These are phyloP conservation scores for Xylaria sp. DNA, from an alignment of 2,329 filamentous ascomycete genomes.

Conservation along the genomic window DNA sequence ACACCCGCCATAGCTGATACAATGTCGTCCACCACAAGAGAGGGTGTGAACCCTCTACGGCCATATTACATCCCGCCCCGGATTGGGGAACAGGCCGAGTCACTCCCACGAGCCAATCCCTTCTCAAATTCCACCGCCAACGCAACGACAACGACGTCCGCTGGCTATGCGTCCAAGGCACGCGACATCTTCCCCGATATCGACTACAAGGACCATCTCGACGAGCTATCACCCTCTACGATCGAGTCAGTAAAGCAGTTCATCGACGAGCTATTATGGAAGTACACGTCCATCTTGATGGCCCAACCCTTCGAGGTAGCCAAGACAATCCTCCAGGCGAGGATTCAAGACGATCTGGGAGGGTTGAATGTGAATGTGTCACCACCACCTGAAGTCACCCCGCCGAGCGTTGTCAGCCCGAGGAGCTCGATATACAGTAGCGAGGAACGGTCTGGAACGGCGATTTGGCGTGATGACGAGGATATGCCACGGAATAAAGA, in stretches of 20 bases:
- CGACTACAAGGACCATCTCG: slow-evolving; percentile 89
- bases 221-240: slow-evolving; percentile 78
- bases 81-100: slow-evolving; percentile 65
- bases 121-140: slow-evolving; percentile 58
- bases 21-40: slow-evolving; percentile 53
- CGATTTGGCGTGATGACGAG: slow-evolving; percentile 26
- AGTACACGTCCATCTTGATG: slow-evolving; percentile 88
- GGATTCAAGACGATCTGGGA: slow-evolving; percentile 63
- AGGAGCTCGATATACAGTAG: slow-evolving; percentile 51
- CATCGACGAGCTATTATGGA: slow-evolving; percentile 87
- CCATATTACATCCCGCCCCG: slow-evolving; percentile 73
- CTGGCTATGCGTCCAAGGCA: slow-evolving; percentile 69
- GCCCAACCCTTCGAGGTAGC: slow-evolving; percentile 97
- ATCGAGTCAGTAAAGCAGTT: slow-evolving; percentile 80
- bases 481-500: slow-evolving; percentile 29
- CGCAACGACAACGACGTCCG: slow-evolving; percentile 46
- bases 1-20: slow-evolving; percentile 7
- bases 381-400: slow-evolving; percentile 44
- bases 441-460: slow-evolving; percentile 42
- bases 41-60: slow-evolving; percentile 67
- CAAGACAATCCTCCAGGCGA: slow-evolving; percentile 89
- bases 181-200: slow-evolving; percentile 89
- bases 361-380: slow-evolving; percentile 44
- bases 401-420: slow-evolving; percentile 50
- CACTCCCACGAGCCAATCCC: slow-evolving; percentile 54